Evolutionary conservation across 805 yeast genomes (phyloP), one percentile per base, ranked within the genome.

Genomic region (Barnettozyma vustinii): DNA sequence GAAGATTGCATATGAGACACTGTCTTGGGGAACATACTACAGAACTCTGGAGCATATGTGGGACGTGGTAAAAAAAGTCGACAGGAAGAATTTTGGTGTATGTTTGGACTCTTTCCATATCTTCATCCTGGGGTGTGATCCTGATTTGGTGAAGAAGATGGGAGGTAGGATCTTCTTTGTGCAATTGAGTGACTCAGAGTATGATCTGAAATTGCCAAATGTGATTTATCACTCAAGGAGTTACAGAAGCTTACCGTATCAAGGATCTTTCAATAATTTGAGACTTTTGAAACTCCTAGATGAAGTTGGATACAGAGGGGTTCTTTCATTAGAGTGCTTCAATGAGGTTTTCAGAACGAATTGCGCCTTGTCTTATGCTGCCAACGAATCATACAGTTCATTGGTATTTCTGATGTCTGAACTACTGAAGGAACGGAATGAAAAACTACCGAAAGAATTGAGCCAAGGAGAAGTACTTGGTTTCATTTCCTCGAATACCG

Each of bases 61-160:
- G 47, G 48, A 50, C 2, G 42, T 60, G 5, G 58, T 62, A 9
- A 41, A 49, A 21, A 40, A 37, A 20, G 67, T 63, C 5, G 49
- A 62, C 48, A 47, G 48, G 18, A 45, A 47, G 2, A 64, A 64
- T 49, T 60, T 64, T 47, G 68, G 68, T 5, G 37, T 58, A 2
- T 62, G 66, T 42, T 40, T 64, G 36, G 68, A 64, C 45, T 56
- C 65, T 4, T 64, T 59, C 56, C 67, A 64, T 49, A 52, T 60
- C n/a, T 52, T 49, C n/a, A 55, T 55, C 13, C 37, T 37, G 4
- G 25, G 39, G 1, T 35, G 56, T 30, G 53, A 50, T 15, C 13
- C 47, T 16, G 35, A 47, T 19, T 23, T 48, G 9, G 43, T 44
- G 10, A 43, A 42, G 30, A 49, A 56, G 18, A 55, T 55, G 32